Percentiles rank a stretch among this genome's conserved stretches.
These are phyloP conservation scores for Lipomyces japonicus DNA, from an alignment of 805 yeast species.

Conservation along the genomic window DNA sequence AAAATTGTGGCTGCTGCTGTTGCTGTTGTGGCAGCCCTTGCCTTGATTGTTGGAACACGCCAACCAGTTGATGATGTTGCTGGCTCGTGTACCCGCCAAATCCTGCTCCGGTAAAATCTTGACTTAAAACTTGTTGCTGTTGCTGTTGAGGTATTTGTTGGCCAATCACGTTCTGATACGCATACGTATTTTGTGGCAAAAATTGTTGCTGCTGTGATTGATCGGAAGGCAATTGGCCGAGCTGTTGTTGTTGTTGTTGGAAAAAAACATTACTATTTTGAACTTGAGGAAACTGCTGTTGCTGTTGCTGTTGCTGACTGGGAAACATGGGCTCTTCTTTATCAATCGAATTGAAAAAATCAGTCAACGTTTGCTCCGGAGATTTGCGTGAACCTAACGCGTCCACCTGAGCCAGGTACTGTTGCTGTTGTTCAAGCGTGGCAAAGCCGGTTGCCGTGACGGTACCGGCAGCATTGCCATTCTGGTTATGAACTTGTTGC, in stretches of 20 bases:
- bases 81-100: conserved; percentile 31
- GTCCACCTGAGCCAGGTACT: not conserved
- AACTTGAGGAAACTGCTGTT: conserved; percentile 9
- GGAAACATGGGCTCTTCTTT: conserved; percentile 32
- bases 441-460: not conserved
- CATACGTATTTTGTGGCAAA: not conserved
- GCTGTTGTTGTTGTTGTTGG: conserved; percentile 26
- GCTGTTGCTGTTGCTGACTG: conserved; percentile 17
- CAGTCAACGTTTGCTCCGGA: conserved; percentile 22
- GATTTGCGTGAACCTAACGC: not conserved
- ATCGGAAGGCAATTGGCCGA: conserved; percentile 25
- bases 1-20: conserved; percentile 26
- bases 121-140: conserved; percentile 10
- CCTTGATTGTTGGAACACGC: conserved; percentile 9
- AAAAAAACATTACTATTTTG: not conserved
- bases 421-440: conserved; percentile 31
- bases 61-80: conserved; percentile 11
- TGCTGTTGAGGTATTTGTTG: conserved; percentile 10
- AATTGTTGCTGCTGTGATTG: not conserved
- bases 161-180: conserved; percentile 16
- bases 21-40: conserved; percentile 29
- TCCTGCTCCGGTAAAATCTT: conserved; percentile 31
- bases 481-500: conserved; percentile 31
- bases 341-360: conserved; percentile 26
- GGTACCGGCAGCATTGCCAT: conserved; percentile 29